Conservation (phyloP, 2,329 filamentous ascomycete genomes). For the Biscogniauxia mediterranea region DNA sequence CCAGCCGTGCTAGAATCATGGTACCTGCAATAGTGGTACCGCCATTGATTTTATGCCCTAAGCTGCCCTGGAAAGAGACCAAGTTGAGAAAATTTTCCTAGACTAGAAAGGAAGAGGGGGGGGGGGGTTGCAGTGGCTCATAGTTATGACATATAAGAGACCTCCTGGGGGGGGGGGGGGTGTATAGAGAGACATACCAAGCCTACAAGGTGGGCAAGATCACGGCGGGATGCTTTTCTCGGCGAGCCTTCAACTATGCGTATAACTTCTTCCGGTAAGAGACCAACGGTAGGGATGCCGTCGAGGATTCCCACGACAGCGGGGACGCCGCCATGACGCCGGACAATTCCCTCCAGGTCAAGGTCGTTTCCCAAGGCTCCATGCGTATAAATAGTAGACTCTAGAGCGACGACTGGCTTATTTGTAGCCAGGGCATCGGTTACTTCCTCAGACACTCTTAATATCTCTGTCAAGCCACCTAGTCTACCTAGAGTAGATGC, state of each 20-base stretch:
- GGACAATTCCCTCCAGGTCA: conserved; percentile 77
- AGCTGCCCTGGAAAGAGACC: conserved; percentile 50
- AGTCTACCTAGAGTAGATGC: conserved; percentile 18
- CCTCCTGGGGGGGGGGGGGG: no score
- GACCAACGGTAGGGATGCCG: conserved; percentile 78
- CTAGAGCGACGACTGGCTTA: conserved; percentile 85
- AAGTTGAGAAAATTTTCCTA: conserved; percentile 11
- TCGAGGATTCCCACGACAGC: conserved; percentile 88
- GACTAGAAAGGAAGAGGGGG: not conserved
- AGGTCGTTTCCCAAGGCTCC: conserved; percentile 73
- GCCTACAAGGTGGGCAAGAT: conserved; percentile 79
- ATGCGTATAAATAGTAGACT: conserved; percentile 97
- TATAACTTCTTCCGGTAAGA: conserved; percentile 69
- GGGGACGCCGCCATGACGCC: conserved; percentile 77
- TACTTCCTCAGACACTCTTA: conserved; percentile 80
- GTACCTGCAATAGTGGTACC: conserved; percentile 93
- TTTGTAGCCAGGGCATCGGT: conserved; percentile 69
- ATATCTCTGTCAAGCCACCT: conserved; percentile 43
- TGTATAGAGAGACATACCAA: conserved; percentile 53
- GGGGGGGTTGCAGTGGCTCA: not conserved
- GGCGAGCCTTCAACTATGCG: conserved; percentile 69
- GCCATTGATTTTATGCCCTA: conserved; percentile 71
- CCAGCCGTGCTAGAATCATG: conserved; percentile 82
- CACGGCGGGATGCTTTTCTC: conserved; percentile 81
- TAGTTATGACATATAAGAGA: conserved; percentile 1